Base-by-base conservation (phyloP, 2,329 filamentous ascomycete genomes). In the Cytospora piceicola region DNA sequence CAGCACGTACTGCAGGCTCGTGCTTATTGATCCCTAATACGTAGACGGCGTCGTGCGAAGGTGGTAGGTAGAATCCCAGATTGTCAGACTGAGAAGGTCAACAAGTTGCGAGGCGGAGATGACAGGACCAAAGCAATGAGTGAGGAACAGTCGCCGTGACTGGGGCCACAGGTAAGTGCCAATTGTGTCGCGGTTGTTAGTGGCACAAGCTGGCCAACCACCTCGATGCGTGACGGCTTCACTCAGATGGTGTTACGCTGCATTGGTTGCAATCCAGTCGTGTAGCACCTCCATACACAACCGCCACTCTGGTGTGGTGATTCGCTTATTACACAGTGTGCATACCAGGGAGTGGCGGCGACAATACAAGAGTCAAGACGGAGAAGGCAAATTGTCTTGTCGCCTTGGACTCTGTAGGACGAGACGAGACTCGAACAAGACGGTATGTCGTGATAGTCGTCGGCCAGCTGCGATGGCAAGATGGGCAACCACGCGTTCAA, bases 1-100 rank as follows among this genome's bases (percentile, higher is more conserved):
- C 61, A 57, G 32, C 61, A 57, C 53, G 46, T 54, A 55, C 61
- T 51, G 34, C 32, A 34, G 51, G 55, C n/a, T 63, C 53, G 39
- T 63, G 61, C 61, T 57, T 63, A 63, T 39, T 63, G 61, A 63
- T 63, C 61, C 60, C 52, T 32, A 52, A 57, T 39, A 22, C 29
- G 30, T 57, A 36, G 12, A 24, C 14, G 30, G 30, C 20, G 53
- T 29, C 53, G 15, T 3, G 49, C 29, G 53, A 27, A 29, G 30
- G 17, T 3, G 20, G 8, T 4, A 14, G 15, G 11, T 9, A 9
- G 12, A 15, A 36, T 27, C 53, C 39, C 30, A 57, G 42, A 54
- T 39, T 30, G 30, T 34, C 49, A 46, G 53, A 52, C n/a, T 30
- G 52, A 54, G 29, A 17, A 24, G 15, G n/a, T 52, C 42, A n/a